Evolutionary conservation across 1,284 basidiomycete species (phyloP), one percentile per base, ranked within the genome.

Genomic region (Tilletiopsis washingtonensis): DNA sequence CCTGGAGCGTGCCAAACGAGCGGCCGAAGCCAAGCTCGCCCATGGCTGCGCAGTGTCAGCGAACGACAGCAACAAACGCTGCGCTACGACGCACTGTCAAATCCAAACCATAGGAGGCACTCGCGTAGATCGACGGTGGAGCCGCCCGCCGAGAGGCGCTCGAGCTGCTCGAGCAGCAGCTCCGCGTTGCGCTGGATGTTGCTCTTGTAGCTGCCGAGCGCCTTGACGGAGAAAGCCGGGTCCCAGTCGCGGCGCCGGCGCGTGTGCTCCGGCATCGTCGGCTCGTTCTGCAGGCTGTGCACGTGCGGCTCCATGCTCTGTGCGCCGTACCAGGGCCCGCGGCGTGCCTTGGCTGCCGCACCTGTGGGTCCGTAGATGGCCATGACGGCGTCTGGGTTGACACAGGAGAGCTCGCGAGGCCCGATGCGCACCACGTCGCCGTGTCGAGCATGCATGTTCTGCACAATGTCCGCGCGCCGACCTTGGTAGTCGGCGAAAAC

Each of bases 381-480:
- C 0, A 39, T 40, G n/a, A 54, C 24, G 0, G 52, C 51, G 4
- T 32, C 37, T 4, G 49, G 24, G 12, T 56, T 57, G 24, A 52
- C 58, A 47, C 61, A 52, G 27, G 52, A 55, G 3, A 62, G 9
- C 32, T 58, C 56, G 14, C 56, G 40, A 39, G 60, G 60, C 2
- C 60, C 60, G 7, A 49, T 52, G 11, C 60, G 43, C 21, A 62
- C 59, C 4, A 62, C 43, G 11, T 54, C 51, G 24, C 60, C 60
- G 24, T 61, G 57, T 39, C 37, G 45, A 12, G 20, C 6, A 29
- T 62, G 60, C 0, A 51, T 44, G 3, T 45, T 27, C 5, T 62
- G 43, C 21, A 61, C 12, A 14, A 23, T 19, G 5, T 44, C n/a
- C 0, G 45, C 40, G 2, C 59, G 39, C 27, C 42, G 25, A 3